phyloP scores from a whole-genome alignment of 202 grass and related monocot species.

The Setaria viridis region DNA sequence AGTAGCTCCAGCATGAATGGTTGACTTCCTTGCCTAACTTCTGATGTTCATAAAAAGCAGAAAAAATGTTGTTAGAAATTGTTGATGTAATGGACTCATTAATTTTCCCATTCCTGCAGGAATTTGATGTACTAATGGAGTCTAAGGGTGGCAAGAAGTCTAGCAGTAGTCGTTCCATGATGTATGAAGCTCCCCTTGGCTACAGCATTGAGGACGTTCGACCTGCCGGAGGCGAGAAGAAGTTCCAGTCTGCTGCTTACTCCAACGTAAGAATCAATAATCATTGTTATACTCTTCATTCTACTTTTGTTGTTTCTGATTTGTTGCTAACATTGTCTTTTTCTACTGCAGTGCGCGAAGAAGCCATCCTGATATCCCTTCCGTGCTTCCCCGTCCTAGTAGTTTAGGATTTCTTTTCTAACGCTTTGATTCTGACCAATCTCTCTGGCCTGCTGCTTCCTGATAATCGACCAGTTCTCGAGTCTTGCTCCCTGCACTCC shows the following conservation, averaged over 20 bases:
- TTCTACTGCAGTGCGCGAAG: slow-evolving; percentile 79
- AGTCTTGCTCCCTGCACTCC: slow-evolving; percentile 56
- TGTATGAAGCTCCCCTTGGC: slow-evolving; percentile 95
- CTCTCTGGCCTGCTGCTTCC: slow-evolving; percentile 85
- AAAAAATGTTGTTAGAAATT: background rate
- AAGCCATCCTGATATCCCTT: slow-evolving; percentile 92
- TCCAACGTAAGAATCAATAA: slow-evolving; percentile 74
- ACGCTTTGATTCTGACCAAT: slow-evolving; percentile 52
- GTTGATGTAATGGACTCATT: background rate
- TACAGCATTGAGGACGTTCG: slow-evolving; percentile 99
- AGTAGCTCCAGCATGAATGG: background rate
- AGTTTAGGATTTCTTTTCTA: slow-evolving; percentile 73
- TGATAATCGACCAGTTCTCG: slow-evolving; percentile 60
- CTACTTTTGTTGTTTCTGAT: background rate
- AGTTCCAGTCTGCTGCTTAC: slow-evolving; percentile 98
- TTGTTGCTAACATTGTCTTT: slow-evolving; percentile 42
- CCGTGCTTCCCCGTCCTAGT: slow-evolving; percentile 40
- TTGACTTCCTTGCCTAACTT: background rate
- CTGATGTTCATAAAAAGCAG: background rate
- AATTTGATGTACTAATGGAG: slow-evolving; percentile 98
- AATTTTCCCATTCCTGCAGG: slow-evolving; percentile 42
- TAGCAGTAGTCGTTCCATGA: slow-evolving; percentile 87
- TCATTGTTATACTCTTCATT: background rate
- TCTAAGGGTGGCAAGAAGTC: slow-evolving; percentile 88
- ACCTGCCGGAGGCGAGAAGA: slow-evolving; percentile 91